Evolutionary conservation across 768 basidiomycete species (phyloP).

Genomic region (Mycena venus): DNA sequence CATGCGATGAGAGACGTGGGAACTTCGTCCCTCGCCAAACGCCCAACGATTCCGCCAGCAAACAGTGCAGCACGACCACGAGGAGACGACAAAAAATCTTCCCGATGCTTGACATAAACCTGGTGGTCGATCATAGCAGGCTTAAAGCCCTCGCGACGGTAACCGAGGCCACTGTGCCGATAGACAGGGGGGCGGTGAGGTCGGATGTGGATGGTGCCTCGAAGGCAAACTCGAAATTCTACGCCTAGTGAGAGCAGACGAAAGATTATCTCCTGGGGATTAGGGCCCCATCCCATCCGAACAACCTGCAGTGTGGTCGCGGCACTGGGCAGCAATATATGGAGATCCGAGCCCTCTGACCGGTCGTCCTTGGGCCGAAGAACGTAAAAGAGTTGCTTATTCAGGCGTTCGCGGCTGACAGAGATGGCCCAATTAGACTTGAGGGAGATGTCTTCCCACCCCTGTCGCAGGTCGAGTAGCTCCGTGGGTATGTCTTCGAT

Average conservation of each 20-base stretch:
- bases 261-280: background rate
- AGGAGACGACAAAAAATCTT: background rate
- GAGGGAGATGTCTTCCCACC: background rate
- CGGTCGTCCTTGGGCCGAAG: background rate
- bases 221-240: background rate
- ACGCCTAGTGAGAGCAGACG: background rate
- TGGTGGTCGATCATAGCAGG: background rate
- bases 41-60: constrained; percentile 10
- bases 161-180: background rate
- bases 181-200: background rate
- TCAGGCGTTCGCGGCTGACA: background rate
- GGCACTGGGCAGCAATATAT: constrained; percentile 1
- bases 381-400: background rate
- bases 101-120: background rate
- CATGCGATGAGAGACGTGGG: background rate
- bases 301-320: constrained; percentile 4
- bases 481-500: background rate
- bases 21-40: background rate
- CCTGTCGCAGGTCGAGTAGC: constrained; percentile 9
- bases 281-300: constrained; percentile 17
- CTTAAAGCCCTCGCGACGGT: background rate
- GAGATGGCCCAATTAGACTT: background rate
- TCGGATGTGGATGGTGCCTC: background rate
- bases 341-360: background rate
- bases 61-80: constrained; percentile 15